phyloP scores from a whole-genome alignment of 2,329 filamentous ascomycete genomes.

The Botrytis tulipae region DNA sequence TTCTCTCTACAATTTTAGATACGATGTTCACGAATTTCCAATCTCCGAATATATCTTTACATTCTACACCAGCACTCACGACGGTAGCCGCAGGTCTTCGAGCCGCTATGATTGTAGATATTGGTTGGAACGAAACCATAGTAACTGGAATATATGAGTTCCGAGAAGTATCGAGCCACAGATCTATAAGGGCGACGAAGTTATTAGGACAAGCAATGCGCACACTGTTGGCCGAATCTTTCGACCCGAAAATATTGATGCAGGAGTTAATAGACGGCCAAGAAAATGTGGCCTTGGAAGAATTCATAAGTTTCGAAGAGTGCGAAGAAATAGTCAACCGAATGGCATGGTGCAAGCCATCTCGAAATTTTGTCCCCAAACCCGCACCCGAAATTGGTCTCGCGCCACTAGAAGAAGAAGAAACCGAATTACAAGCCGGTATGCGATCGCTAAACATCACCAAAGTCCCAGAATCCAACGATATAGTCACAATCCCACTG shows the following conservation, averaged over 20 bases:
- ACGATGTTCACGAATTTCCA: constrained; percentile 80
- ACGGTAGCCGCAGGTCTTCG: constrained; percentile 78
- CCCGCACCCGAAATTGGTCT: constrained; percentile 39
- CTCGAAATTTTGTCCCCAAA: constrained; percentile 23
- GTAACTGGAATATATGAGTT: constrained; percentile 90
- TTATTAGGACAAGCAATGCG: constrained; percentile 68
- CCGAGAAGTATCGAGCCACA: constrained; percentile 69
- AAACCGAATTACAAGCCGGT: constrained; percentile 45
- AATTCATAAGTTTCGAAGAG: constrained; percentile 66
- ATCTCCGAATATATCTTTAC: constrained; percentile 73
- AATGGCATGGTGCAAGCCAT: constrained; percentile 69
- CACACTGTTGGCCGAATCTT: constrained; percentile 54
- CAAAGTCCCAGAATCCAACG: constrained; percentile 25
- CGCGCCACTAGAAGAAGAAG: constrained; percentile 56
- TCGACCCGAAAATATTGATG: constrained; percentile 37
- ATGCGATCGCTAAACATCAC: constrained; percentile 32
- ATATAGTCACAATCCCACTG: constrained; percentile 44
- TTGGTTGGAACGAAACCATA: constrained; percentile 89
- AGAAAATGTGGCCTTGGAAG: constrained; percentile 22
- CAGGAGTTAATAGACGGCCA: constrained; percentile 21
- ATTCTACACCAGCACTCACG: constrained; percentile 73
- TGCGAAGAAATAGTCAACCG: constrained; percentile 77
- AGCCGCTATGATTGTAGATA: constrained; percentile 81
- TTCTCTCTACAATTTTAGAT: constrained; percentile 73
- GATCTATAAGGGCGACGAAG: constrained; percentile 74